Percentiles rank a stretch among this genome's conserved stretches.
These are phyloP conservation scores for Calonectria multiphialidica DNA, from an alignment of 2,329 filamentous ascomycete genomes.

Conservation along the genomic window DNA sequence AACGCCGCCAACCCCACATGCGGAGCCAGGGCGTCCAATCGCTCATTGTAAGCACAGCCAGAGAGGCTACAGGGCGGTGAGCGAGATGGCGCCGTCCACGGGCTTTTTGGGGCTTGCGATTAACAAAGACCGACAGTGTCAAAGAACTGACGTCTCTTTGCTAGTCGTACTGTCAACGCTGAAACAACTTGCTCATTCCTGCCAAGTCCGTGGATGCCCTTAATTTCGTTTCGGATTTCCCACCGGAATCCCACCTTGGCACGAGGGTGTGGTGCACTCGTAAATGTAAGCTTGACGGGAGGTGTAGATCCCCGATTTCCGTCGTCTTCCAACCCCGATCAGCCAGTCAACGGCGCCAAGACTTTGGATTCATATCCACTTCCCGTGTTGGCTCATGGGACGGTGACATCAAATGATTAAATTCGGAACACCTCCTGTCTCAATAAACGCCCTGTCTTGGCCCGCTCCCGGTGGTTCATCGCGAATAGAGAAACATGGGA, in stretches of 20 bases:
- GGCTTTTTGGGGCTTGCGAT: neutral
- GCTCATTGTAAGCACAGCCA: neutral
- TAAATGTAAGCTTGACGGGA: slow-evolving; percentile 8
- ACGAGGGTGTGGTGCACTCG: neutral
- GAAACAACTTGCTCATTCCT: neutral
- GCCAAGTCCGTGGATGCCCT: neutral
- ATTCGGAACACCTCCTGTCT: neutral
- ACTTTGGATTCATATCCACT: neutral
- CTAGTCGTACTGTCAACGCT: neutral
- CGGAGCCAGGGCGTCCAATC: neutral
- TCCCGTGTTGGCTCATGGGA: neutral
- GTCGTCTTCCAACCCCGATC: neutral
- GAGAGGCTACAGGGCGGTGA: neutral
- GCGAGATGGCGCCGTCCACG: neutral
- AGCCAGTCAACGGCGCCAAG: neutral
- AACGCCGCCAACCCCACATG: neutral
- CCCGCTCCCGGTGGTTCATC: neutral
- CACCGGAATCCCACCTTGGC: neutral
- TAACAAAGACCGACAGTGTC: neutral
- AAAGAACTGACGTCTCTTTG: neutral
- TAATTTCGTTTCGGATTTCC: neutral
- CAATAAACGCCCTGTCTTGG: neutral
- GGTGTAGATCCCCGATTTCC: neutral
- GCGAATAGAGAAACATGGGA: neutral
- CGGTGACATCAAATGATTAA: neutral